Percentiles rank a stretch among this genome's conserved stretches.
Conservation (phyloP, 2,329 filamentous ascomycete genomes). For the Epichloe sylvatica region DNA sequence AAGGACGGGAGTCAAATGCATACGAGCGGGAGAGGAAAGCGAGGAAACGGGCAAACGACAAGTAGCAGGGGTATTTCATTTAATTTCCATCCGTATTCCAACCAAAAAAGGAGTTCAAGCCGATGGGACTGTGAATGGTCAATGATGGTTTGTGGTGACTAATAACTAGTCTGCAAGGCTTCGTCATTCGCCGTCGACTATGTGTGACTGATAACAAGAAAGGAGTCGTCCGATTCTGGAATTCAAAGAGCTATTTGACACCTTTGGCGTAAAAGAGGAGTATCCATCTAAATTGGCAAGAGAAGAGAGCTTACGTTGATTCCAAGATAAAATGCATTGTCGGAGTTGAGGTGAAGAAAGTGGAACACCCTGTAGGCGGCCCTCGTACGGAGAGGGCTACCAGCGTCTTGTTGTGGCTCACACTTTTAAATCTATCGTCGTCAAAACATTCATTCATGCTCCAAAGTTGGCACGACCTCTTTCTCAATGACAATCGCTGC, state of each 20-base stretch:
- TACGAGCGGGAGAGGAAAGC: slow-evolving; percentile 77
- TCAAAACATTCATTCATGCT: neutral
- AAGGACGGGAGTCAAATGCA: slow-evolving; percentile 70
- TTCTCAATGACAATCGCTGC: neutral
- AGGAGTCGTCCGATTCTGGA: too few relatives aligned
- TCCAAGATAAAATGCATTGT: neutral
- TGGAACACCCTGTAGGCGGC: neutral
- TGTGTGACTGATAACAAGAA: too few relatives aligned
- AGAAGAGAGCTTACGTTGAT: neutral
- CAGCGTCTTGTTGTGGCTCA: too few relatives aligned
- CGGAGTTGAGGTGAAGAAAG: neutral
- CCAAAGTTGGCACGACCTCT: neutral
- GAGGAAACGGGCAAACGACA: slow-evolving; percentile 51
- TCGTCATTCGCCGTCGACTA: too few relatives aligned
- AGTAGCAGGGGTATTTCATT: slow-evolving; percentile 11
- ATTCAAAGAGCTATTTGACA: too few relatives aligned
- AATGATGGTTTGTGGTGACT: neutral
- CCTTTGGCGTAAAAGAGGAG: too few relatives aligned
- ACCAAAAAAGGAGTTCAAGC: too few relatives aligned
- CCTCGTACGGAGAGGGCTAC: slow-evolving; percentile 4
- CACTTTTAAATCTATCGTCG: neutral
- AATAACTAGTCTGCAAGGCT: too few relatives aligned
- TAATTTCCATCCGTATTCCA: neutral
- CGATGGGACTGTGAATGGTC: too few relatives aligned
- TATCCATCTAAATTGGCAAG: too few relatives aligned